Conservation (phyloP, 1,139 yeast genomes). For the Debaryomycetaceae sp. region DNA sequence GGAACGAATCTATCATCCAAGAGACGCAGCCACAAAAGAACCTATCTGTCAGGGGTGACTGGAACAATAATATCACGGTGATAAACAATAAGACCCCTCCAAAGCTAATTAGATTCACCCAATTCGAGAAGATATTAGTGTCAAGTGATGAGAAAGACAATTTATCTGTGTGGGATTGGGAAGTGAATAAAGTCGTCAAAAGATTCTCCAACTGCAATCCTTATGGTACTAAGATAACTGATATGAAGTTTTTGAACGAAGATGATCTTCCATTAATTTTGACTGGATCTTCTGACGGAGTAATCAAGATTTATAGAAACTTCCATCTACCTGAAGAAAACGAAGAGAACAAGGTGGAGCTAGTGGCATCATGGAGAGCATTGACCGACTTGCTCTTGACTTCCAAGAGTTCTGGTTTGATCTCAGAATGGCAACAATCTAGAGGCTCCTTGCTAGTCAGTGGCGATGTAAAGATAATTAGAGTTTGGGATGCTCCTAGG, state of each 20-base stretch:
- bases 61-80: conserved; percentile 66
- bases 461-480: conserved; percentile 89
- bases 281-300: conserved; percentile 93
- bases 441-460: conserved; percentile 88
- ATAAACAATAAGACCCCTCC: conserved; percentile 81
- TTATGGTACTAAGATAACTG: conserved; percentile 83
- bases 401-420: conserved; percentile 77
- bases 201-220: conserved; percentile 85
- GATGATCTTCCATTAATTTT: conserved; percentile 83
- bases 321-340: conserved; percentile 52
- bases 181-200: conserved; percentile 49
- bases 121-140: conserved; percentile 81
- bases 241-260: conserved; percentile 80
- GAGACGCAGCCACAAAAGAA: conserved; percentile 90
- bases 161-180: conserved; percentile 90
- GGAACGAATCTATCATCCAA: conserved; percentile 82
- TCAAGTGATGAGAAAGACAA: conserved; percentile 84
- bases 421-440: conserved; percentile 96
- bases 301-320: conserved; percentile 77
- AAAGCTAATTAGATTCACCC: conserved; percentile 73
- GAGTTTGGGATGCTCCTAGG: conserved; percentile 96
- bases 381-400: conserved; percentile 79
- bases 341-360: conserved; percentile 40
- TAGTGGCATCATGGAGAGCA: conserved; percentile 92
- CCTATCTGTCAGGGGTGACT: conserved; percentile 76